Evolutionary conservation across 768 basidiomycete genomes (phyloP).

Genomic region (Daedaleopsis nitida): DNA sequence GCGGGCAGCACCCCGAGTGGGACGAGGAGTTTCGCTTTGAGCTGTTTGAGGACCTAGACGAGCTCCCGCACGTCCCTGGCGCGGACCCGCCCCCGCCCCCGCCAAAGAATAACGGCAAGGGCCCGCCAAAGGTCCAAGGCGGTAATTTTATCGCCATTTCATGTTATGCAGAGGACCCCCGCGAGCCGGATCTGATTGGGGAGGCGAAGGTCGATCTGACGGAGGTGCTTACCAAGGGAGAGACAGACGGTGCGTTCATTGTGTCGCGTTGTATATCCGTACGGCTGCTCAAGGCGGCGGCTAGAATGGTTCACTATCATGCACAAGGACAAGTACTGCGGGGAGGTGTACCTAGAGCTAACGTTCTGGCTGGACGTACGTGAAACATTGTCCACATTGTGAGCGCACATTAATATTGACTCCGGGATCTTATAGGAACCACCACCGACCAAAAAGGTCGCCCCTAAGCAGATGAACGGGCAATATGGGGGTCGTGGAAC

Average conservation of each 20-base stretch:
- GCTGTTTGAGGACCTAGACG: conserved; percentile 66
- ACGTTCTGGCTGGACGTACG: conserved; percentile 96
- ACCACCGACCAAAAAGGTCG: conserved; percentile 68
- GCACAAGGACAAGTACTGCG: conserved; percentile 91
- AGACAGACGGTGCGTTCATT: conserved; percentile 82
- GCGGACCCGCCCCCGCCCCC: conserved; percentile 57
- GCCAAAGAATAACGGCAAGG: conserved; percentile 59
- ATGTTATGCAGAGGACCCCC: conserved; percentile 93
- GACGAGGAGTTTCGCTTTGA: conserved; percentile 97
- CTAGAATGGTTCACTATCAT: conserved; percentile 93
- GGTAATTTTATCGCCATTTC: conserved; percentile 76
- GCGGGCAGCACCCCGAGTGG: conserved; percentile 99
- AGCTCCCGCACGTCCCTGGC: conserved; percentile 44
- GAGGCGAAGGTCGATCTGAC: conserved; percentile 87
- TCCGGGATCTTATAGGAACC: conserved; percentile 56
- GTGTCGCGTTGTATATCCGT: background rate
- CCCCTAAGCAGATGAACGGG: conserved; percentile 44
- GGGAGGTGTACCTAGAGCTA: conserved; percentile 94
- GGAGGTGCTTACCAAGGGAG: conserved; percentile 90
- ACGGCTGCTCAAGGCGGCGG: conserved; percentile 12
- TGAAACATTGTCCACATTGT: conserved; percentile 11
- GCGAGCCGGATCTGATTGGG: conserved; percentile 95
- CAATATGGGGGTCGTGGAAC: conserved; percentile 81
- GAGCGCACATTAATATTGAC: background rate
- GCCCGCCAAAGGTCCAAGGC: conserved; percentile 59